Evolutionary conservation across 768 basidiomycete species (phyloP).

Genomic region (Russula ochroleuca): DNA sequence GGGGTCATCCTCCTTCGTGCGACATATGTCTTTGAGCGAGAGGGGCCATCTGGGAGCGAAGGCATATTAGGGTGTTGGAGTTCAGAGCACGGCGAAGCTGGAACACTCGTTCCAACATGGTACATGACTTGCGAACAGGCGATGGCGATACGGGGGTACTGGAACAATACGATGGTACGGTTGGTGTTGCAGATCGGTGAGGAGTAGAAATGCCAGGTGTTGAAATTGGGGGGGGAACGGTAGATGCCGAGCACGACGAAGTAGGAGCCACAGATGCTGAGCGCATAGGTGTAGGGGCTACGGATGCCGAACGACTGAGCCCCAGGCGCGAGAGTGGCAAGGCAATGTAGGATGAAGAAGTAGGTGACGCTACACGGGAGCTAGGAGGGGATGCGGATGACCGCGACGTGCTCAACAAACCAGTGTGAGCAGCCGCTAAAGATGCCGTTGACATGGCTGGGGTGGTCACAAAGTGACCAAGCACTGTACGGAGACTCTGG

Average conservation of each 20-base stretch:
- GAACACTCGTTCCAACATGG: too few relatives aligned
- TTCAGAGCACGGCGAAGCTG: too few relatives aligned
- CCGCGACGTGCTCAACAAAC: slow-evolving; percentile 26
- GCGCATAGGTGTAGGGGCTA: slow-evolving; percentile 16
- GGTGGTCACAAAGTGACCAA: slow-evolving; percentile 26
- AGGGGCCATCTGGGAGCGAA: too few relatives aligned
- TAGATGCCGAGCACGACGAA: slow-evolving; percentile 20
- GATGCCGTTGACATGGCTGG: slow-evolving; percentile 17
- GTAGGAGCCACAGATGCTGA: slow-evolving; percentile 24
- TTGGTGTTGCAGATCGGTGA: slow-evolving; percentile 23
- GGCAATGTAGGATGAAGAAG: slow-evolving; percentile 9
- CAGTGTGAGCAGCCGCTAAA: slow-evolving; percentile 24
- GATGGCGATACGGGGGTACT: slow-evolving; percentile 21
- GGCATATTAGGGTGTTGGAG: too few relatives aligned
- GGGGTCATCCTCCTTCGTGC: too few relatives aligned
- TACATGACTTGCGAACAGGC: slow-evolving; percentile 25
- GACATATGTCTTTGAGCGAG: too few relatives aligned
- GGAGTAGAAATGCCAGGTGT: slow-evolving; percentile 22
- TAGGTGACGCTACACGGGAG: slow-evolving; percentile 28
- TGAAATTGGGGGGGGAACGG: slow-evolving; percentile 12
- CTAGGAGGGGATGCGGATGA: slow-evolving; percentile 24
- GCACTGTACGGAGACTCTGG: slow-evolving; percentile 27
- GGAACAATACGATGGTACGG: slow-evolving; percentile 15
- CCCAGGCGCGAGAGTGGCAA: slow-evolving; percentile 20
- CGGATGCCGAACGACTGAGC: slow-evolving; percentile 20